A percentile compares a stretch with the other conserved stretches of the same genome.
Evolutionary conservation across 2,329 filamentous ascomycete genomes (phyloP).

Genomic region (Fonsecaea nubica): DNA sequence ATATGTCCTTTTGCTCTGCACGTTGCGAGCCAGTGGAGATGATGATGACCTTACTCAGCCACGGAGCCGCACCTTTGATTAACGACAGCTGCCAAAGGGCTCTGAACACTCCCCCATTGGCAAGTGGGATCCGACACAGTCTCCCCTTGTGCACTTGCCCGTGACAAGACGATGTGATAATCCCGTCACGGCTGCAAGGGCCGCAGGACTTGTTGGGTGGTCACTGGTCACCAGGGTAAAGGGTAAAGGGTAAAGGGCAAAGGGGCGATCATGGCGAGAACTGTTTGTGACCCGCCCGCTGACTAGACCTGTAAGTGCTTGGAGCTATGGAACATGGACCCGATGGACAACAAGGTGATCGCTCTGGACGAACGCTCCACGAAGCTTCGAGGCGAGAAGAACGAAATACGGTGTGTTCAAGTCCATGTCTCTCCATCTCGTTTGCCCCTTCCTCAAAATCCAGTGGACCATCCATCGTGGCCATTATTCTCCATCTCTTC

Average conservation of each 20-base stretch:
- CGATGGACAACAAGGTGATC: constrained; percentile 4
- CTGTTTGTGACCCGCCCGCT: background rate
- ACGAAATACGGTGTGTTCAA: background rate
- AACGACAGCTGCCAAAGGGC: background rate
- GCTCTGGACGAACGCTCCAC: background rate
- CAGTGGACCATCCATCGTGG: background rate
- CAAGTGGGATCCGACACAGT: background rate
- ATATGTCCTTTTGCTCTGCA: constrained; percentile 29
- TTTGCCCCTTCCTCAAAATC: background rate
- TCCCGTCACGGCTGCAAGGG: background rate
- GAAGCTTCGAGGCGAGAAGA: constrained; percentile 3
- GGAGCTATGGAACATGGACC: constrained; percentile 1
- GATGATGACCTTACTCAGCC: constrained; percentile 35
- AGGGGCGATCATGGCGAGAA: background rate
- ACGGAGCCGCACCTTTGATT: constrained; percentile 15
- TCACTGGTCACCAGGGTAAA: background rate
- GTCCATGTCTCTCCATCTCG: background rate
- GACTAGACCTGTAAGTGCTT: constrained; percentile 4
- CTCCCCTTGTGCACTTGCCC: background rate
- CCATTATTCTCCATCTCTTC: constrained; percentile 3
- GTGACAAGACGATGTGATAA: constrained; percentile 8
- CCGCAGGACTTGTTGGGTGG: background rate
- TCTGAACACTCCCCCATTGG: constrained; percentile 10
- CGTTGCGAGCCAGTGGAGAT: constrained; percentile 5
- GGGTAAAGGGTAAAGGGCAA: too few species aligned